A percentile compares a stretch with the other conserved stretches of the same genome.
These are phyloP conservation scores for Dysphania ambrosioides DNA, from an alignment of 148 eudicot genomes.

Conservation along the genomic window DNA sequence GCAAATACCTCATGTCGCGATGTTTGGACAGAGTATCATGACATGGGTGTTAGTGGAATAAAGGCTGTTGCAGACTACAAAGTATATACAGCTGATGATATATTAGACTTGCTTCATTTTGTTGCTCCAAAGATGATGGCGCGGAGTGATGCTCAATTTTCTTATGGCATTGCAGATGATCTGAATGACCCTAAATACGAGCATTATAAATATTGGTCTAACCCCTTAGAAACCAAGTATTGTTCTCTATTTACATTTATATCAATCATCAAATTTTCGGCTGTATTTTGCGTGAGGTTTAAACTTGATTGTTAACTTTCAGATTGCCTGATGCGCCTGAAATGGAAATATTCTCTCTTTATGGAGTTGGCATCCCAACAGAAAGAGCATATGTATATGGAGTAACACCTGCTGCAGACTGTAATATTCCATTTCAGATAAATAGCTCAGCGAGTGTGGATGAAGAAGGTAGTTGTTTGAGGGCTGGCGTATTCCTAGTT, in stretches of 20 bases:
- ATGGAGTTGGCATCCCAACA: constrained; percentile 89
- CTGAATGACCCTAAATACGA: constrained; percentile 75
- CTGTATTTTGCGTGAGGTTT: neutral
- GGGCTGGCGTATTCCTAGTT: constrained; percentile 62
- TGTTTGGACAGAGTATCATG: constrained; percentile 97
- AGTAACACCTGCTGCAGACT: constrained; percentile 58
- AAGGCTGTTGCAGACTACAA: constrained; percentile 81
- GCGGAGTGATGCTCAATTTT: constrained; percentile 77
- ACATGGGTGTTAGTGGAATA: constrained; percentile 88
- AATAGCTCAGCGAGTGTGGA: constrained; percentile 58
- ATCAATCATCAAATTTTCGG: neutral
- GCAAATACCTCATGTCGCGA: constrained; percentile 75
- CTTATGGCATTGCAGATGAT: constrained; percentile 89
- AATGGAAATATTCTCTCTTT: constrained; percentile 81
- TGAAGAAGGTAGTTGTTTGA: constrained; percentile 46
- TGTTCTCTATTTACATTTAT: neutral
- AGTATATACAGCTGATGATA: constrained; percentile 70
- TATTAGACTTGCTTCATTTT: constrained; percentile 66
- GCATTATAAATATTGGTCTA: constrained; percentile 93
- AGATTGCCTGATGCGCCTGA: constrained; percentile 97
- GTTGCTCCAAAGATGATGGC: constrained; percentile 97
- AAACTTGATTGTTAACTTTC: constrained; percentile 16
- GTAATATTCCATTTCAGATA: constrained; percentile 83
- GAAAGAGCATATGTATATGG: constrained; percentile 84
- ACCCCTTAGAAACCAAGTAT: constrained; percentile 88